These are phyloP conservation scores for Piper betle DNA, from an alignment of 164 flowering plant species.

Conservation along the genomic window DNA sequence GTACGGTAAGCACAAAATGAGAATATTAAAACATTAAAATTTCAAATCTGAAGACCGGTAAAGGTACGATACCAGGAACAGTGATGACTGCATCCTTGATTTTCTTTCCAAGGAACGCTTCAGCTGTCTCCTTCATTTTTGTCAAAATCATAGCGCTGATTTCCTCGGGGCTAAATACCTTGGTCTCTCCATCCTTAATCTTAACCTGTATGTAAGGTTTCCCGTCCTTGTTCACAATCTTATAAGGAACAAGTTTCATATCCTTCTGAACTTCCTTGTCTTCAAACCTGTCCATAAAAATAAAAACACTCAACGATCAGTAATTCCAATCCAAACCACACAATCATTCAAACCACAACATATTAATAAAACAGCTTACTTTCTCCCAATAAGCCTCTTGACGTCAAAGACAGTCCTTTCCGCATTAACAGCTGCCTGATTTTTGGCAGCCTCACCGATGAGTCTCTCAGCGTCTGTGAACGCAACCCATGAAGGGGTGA, in stretches of 20 bases:
- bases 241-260: slow-evolving; percentile 72
- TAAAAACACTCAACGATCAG: neutral
- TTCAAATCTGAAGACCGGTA: neutral
- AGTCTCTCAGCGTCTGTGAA: slow-evolving; percentile 70
- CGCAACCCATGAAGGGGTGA: slow-evolving; percentile 85
- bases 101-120: slow-evolving; percentile 87
- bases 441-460: slow-evolving; percentile 83
- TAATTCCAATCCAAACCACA: neutral
- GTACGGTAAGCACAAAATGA: neutral
- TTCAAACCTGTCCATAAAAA: slow-evolving; percentile 50
- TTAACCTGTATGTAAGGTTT: slow-evolving; percentile 80
- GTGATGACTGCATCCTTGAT: slow-evolving; percentile 91
- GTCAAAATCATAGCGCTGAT: slow-evolving; percentile 77
- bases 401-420: slow-evolving; percentile 71
- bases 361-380: slow-evolving; percentile 18
- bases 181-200: slow-evolving; percentile 67
- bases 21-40: too few relatives aligned
- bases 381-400: slow-evolving; percentile 72
- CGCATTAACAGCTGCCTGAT: slow-evolving; percentile 61
- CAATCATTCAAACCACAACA: neutral
- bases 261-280: slow-evolving; percentile 85
- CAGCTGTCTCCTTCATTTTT: slow-evolving; percentile 94
- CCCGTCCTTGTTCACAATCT: slow-evolving; percentile 81
- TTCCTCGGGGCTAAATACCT: slow-evolving; percentile 88
- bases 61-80: slow-evolving; percentile 52